Base-by-base conservation (phyloP, 768 basidiomycete genomes). In the Suillus plorans region DNA sequence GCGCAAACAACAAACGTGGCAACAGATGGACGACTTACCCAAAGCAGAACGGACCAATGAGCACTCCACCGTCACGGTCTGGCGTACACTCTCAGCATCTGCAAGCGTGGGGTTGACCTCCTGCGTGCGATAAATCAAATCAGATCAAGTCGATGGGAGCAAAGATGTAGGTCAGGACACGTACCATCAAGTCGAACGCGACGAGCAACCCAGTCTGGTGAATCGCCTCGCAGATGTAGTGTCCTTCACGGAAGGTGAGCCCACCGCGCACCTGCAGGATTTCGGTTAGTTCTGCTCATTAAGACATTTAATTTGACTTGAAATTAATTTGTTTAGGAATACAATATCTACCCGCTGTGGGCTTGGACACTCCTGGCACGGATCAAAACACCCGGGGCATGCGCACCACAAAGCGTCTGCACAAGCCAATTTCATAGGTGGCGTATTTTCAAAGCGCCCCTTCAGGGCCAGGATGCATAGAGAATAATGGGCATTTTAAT, bases 41-140 rank as follows among this genome's bases (percentile, higher is more conserved):
- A 97, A 79, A 10, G 94, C 93, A 39, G 90, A 81, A 37, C 95
- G 84, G 36, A 94, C 86, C 52, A 97, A 81, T 42, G 92, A 94
- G 72, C 95, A 93, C 7, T 95, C 95, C 34, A 96, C 88, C 20
- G 92, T 89, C 34, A 99, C 90, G 0, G 97, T 99, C 79, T 96
- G 89, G 69, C 87, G 78, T 10, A 91, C 96, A 41, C 89, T 88
- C 56, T 81, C 82, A 53, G 80, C 82, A 70, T 95, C 94, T 16
- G 84, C 86, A 20, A 99, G 83, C 0, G 93, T 91, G n/a, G 97
- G 97, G 75, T 99, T 99, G 65, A 99, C 97, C 78, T 99, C 94
- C 92, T 95, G 72, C 65, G 68, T 63, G 37, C 62, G 28, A 50
- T 22, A 39, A 2, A 42, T 4, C 25, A 25, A 4, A 25, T 59